Percentiles rank a stretch among this genome's conserved stretches.
Evolutionary conservation across 2,329 filamentous ascomycete species (phyloP).

Genomic region (Alternaria alternata): DNA sequence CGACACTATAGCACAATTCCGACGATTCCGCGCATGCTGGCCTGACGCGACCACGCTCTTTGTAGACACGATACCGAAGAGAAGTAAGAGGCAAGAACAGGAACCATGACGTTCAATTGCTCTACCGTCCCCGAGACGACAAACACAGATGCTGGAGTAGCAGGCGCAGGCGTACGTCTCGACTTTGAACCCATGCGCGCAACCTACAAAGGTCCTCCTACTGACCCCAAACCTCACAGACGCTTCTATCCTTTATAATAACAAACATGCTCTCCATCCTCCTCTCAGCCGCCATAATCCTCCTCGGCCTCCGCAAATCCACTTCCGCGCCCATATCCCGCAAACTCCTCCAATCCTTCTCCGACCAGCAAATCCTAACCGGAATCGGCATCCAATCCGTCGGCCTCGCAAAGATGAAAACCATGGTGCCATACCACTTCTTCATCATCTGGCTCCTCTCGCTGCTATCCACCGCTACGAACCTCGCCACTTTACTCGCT

Average conservation of each 20-base stretch:
- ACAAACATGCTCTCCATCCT: slow-evolving; percentile 66
- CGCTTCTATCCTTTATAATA: slow-evolving; percentile 72
- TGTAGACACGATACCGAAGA: not conserved
- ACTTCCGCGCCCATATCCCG: slow-evolving; percentile 63
- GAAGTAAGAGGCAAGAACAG: not conserved
- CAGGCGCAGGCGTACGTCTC: slow-evolving; percentile 63
- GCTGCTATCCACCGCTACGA: slow-evolving; percentile 69
- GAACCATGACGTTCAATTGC: slow-evolving; percentile 47
- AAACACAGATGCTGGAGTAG: slow-evolving; percentile 65
- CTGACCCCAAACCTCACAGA: slow-evolving; percentile 34
- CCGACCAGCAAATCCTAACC: slow-evolving; percentile 73
- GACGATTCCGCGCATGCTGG: not conserved
- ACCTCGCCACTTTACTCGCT: slow-evolving; percentile 70
- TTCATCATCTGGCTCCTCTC: slow-evolving; percentile 75
- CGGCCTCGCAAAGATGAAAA: slow-evolving; percentile 66
- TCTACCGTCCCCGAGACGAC: slow-evolving; percentile 55
- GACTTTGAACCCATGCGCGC: not conserved
- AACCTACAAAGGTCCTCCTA: not conserved
- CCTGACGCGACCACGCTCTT: not conserved
- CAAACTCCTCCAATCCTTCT: slow-evolving; percentile 71
- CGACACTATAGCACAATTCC: not conserved
- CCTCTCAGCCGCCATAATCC: slow-evolving; percentile 64
- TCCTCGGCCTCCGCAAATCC: slow-evolving; percentile 61
- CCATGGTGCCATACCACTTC: slow-evolving; percentile 72
- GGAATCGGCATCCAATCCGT: slow-evolving; percentile 74